Percentiles rank a stretch among this genome's conserved stretches.
phyloP scores from a whole-genome alignment of 805 yeast genomes.

The Phaffomyces thermotolerans region DNA sequence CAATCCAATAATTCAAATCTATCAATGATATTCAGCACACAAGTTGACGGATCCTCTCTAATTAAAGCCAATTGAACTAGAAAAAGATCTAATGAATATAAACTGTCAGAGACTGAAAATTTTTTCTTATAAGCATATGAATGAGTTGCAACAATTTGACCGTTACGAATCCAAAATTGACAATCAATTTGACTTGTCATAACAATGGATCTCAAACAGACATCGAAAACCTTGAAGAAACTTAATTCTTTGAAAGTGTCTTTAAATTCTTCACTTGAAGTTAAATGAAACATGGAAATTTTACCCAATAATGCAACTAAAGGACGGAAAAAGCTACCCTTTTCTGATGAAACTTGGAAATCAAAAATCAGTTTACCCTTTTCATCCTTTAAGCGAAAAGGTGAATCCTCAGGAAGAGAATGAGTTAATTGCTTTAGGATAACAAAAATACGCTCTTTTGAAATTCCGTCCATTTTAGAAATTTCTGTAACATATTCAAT shows the following conservation, averaged over 20 bases:
- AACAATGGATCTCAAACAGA: conserved; percentile 52
- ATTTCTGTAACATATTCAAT: conserved; percentile 28
- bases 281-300: neutral
- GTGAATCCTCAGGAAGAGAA: neutral
- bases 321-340: conserved; percentile 30
- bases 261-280: neutral
- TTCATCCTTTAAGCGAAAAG: conserved; percentile 4
- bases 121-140: conserved; percentile 41
- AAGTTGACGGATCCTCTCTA: conserved; percentile 40
- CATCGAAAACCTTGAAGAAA: conserved; percentile 44
- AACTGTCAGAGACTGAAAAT: conserved; percentile 36
- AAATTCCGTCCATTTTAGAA: conserved; percentile 1
- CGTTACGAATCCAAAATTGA: conserved; percentile 74
- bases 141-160: conserved; percentile 44
- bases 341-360: no score
- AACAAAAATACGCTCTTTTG: neutral
- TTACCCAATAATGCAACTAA: conserved; percentile 36
- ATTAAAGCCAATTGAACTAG: conserved; percentile 57
- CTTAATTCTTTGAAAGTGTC: conserved; percentile 23
- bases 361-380: no score
- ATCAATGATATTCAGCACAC: conserved; percentile 49
- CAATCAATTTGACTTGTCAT: conserved; percentile 52
- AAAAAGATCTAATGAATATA: conserved; percentile 70
- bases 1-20: conserved; percentile 54
- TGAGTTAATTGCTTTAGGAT: neutral